Conservation (phyloP, 176 grass and related monocot genomes). For the Oryza glaberrima region DNA sequence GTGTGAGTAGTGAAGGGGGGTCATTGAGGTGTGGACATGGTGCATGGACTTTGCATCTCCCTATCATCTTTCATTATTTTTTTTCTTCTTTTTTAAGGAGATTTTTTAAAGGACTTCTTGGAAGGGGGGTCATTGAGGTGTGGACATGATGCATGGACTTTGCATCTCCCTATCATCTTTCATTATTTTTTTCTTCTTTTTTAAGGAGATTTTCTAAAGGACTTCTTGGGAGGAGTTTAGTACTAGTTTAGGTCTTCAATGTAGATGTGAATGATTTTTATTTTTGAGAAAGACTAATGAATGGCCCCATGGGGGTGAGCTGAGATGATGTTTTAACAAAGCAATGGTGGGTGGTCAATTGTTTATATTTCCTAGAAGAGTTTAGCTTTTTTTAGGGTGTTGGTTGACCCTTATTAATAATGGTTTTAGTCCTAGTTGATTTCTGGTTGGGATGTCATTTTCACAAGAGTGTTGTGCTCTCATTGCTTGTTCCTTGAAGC, state of each 20-base stretch:
- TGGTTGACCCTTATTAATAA: neutral
- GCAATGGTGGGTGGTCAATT: neutral
- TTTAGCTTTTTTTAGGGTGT: neutral
- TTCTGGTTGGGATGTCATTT: slow-evolving; percentile 10
- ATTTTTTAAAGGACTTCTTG: neutral
- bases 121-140: neutral
- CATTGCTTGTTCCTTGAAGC: neutral
- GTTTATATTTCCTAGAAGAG: neutral
- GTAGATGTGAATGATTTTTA: neutral
- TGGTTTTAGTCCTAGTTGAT: neutral
- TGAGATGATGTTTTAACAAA: neutral
- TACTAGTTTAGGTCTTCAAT: neutral
- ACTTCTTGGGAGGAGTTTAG: too few relatives aligned
- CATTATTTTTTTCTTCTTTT: neutral
- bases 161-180: neutral
- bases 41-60: slow-evolving; percentile 8
- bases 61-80: neutral
- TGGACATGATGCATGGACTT: slow-evolving; percentile 45
- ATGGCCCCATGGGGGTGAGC: neutral
- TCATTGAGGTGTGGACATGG: slow-evolving; percentile 31
- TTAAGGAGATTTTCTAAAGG: neutral
- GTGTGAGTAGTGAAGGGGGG: slow-evolving; percentile 21
- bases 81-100: neutral
- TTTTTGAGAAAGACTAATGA: neutral
- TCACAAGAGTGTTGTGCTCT: neutral